These are phyloP conservation scores for Fusarium subtropicale DNA, from an alignment of 2,329 filamentous ascomycete species.

Conservation along the genomic window DNA sequence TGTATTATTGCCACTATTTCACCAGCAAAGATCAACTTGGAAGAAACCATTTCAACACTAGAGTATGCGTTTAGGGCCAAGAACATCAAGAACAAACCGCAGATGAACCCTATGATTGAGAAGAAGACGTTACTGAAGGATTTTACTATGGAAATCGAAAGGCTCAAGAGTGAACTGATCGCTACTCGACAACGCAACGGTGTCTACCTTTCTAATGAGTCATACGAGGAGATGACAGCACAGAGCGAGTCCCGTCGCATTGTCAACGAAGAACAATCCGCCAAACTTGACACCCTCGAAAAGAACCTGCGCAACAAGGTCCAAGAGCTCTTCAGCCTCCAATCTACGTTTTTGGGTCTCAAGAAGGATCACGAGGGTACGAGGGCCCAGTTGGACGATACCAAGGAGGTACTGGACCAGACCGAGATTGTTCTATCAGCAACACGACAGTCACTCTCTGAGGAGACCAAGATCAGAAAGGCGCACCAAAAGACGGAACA, in stretches of 20 bases:
- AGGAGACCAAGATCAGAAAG: conserved; percentile 82
- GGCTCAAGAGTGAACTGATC: conserved; percentile 92
- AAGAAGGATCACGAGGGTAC: conserved; percentile 91
- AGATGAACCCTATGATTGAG: conserved; percentile 89
- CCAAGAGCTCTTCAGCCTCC: conserved; percentile 89
- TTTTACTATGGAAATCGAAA: conserved; percentile 93
- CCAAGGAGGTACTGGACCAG: conserved; percentile 84
- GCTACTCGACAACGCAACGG: conserved; percentile 93
- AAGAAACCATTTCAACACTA: conserved; percentile 97
- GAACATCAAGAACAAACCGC: conserved; percentile 98
- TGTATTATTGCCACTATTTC: conserved; percentile 99
- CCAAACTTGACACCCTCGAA: conserved; percentile 93
- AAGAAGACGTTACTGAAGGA: conserved; percentile 94
- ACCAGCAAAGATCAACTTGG: conserved; percentile 92
- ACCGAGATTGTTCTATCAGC: conserved; percentile 85
- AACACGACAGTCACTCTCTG: conserved; percentile 79
- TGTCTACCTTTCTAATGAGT: conserved; percentile 90
- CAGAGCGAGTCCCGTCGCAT: conserved; percentile 94
- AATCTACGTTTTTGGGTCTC: conserved; percentile 85
- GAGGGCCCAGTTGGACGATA: conserved; percentile 77
- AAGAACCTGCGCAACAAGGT: conserved; percentile 91
- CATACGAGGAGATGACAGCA: conserved; percentile 89
- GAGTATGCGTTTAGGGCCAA: conserved; percentile 98
- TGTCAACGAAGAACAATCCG: conserved; percentile 89
- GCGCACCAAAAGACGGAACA: conserved; percentile 89